Evolutionary conservation across 2,329 filamentous ascomycete species (phyloP), one percentile per base, ranked within the genome.

Genomic region (Colletotrichum sp.): DNA sequence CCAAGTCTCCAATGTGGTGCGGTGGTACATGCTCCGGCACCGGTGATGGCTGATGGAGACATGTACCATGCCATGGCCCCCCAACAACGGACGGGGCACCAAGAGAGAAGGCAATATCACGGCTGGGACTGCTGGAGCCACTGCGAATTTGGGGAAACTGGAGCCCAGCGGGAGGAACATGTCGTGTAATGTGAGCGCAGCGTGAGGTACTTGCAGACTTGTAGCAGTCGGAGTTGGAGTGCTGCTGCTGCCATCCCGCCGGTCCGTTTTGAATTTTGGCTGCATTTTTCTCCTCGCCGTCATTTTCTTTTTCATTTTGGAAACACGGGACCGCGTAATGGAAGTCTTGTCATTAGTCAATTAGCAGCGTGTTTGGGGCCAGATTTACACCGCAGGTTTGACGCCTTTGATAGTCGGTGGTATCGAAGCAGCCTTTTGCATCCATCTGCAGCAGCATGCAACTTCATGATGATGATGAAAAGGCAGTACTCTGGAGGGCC

Each of bases 301-400:
- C 34, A 68, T 66, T 66, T 52, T 30, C 64, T 32, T 66, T 30
- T 66, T 44, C 30, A 55, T 34, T 52, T 71, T 36, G 13, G 27
- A 71, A 27, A n/a, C 36, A 64, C 59, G 61, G 68, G 27, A 72
- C 63, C 72, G 22, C 30, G 63, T 75, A 72, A 75, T 68, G 28
- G 16, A 15, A 44, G 63, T 6, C 72, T 72, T 34, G 55, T 67
- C 61, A 67, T 75, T 63, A 63, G 55, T 75, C 72, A 71, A 67
- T 8, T 25, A 19, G 19, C 8, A 32, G 36, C 55, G 36, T n/a
- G 19, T 27, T 27, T n/a, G 70, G 32, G 13, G 16, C 39, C 16
- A 48, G 34, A 74, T 34, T 71, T 44, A 71, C 68, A 67, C 36
- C 36, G 68, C 72, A 59, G 34, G 34, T 48, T 27, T 48, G 39